These are phyloP conservation scores for Ophioceras dolichostomum DNA, from an alignment of 2,329 filamentous ascomycete species.

Conservation along the genomic window DNA sequence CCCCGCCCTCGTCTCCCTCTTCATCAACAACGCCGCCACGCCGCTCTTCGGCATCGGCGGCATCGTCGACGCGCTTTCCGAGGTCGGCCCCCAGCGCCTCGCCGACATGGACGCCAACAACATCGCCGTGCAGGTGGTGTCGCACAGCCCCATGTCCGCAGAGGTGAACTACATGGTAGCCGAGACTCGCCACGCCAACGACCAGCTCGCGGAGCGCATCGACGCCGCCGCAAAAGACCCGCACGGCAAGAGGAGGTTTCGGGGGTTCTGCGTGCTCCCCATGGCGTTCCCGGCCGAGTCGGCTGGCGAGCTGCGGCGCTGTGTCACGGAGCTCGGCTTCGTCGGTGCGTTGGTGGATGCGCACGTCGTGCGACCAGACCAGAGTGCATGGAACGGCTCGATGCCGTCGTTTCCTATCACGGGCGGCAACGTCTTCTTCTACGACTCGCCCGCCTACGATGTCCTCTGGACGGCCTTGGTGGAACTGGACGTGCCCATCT, in stretches of 20 bases:
- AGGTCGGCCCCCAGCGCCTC: slow-evolving; percentile 1
- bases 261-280: slow-evolving; percentile 16
- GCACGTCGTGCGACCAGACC: slow-evolving; percentile 21
- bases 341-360: slow-evolving; percentile 34
- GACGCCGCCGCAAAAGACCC: slow-evolving; percentile 4
- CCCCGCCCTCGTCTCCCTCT: background rate
- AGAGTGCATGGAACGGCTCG: too few relatives aligned
- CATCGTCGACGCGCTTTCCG: background rate
- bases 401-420: too few relatives aligned
- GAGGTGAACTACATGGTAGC: background rate
- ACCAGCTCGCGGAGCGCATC: too few relatives aligned
- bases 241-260: too few relatives aligned
- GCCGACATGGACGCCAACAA: slow-evolving; percentile 1
- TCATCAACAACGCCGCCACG: background rate
- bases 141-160: background rate
- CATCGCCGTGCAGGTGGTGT: background rate
- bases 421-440: slow-evolving; percentile 24
- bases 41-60: background rate
- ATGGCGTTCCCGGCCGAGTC: slow-evolving; percentile 22
- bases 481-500: slow-evolving; percentile 27
- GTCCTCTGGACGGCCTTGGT: slow-evolving; percentile 25
- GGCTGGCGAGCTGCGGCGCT: slow-evolving; percentile 25
- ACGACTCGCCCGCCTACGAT: slow-evolving; percentile 29
- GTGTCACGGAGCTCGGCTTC: slow-evolving; percentile 29
- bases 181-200: slow-evolving; percentile 2